Evolutionary conservation across 257 asterid genomes (phyloP).

Genomic region (Haberlea rhodopensis): DNA sequence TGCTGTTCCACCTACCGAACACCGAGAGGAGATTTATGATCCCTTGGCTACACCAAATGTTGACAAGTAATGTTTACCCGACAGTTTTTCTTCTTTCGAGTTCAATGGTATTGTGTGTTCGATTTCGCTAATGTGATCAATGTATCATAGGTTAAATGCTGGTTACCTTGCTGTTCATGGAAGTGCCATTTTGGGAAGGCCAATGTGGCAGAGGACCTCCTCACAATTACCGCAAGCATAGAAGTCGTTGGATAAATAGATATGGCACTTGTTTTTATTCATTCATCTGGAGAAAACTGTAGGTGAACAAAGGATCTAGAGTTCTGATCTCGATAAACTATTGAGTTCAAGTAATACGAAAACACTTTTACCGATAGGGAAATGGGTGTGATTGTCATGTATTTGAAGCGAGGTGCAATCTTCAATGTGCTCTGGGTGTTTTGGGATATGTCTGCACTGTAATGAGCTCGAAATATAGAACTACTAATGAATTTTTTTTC

Average conservation of each 20-base stretch:
- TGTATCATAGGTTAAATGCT: conserved; percentile 36
- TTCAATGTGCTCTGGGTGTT: neutral
- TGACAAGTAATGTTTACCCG: conserved; percentile 59
- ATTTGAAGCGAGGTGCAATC: conserved; percentile 5
- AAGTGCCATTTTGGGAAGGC: conserved; percentile 77
- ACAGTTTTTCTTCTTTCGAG: neutral
- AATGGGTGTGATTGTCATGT: neutral
- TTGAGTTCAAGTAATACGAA: neutral
- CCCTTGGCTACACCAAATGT: conserved; percentile 90
- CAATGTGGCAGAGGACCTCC: conserved; percentile 85
- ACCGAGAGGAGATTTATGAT: conserved; percentile 67
- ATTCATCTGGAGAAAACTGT: neutral
- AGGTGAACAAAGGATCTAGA: neutral
- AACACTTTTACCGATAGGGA: neutral
- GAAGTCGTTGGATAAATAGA: conserved; percentile 15
- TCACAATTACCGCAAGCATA: conserved; percentile 42
- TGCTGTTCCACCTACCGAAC: conserved; percentile 62
- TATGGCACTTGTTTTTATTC: conserved; percentile 17
- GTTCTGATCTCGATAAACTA: neutral
- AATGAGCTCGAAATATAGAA: neutral
- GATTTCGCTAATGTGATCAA: conserved; percentile 2
- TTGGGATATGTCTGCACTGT: neutral
- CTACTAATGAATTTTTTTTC: neutral
- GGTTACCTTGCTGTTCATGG: conserved; percentile 80
- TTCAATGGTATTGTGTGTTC: neutral